Conservation (phyloP, 768 basidiomycete species). For the Strobilomyces confusus region DNA sequence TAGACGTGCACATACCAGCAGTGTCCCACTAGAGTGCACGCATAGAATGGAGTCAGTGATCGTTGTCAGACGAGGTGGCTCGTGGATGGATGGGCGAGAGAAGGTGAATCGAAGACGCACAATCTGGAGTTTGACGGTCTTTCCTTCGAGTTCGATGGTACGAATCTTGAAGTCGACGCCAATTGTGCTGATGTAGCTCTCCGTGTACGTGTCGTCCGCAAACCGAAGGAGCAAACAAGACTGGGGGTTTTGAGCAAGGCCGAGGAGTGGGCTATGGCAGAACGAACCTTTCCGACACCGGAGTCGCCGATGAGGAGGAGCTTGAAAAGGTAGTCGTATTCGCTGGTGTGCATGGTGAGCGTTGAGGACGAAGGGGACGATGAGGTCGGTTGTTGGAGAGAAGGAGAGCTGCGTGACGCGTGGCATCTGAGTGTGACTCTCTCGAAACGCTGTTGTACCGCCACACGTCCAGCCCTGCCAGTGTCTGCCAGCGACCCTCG, state of each 20-base stretch:
- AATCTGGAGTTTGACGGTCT: constrained; percentile 98
- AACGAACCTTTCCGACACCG: constrained; percentile 85
- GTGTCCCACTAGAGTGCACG: constrained; percentile 77
- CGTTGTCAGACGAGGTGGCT: not conserved
- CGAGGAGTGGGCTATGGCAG: constrained; percentile 13
- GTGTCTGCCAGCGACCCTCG: not conserved
- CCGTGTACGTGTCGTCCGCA: constrained; percentile 96
- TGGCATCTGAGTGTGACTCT: constrained; percentile 32
- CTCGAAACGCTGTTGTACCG: constrained; percentile 20
- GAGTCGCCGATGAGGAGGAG: constrained; percentile 93
- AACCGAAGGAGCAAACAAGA: constrained; percentile 91
- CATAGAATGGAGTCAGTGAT: constrained; percentile 16
- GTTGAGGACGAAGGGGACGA: constrained; percentile 20
- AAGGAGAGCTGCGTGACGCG: constrained; percentile 30
- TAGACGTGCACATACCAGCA: constrained; percentile 56
- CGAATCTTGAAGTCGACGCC: constrained; percentile 99
- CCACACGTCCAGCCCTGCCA: constrained; percentile 14
- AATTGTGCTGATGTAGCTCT: constrained; percentile 96
- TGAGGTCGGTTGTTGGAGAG: constrained; percentile 31
- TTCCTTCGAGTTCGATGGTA: constrained; percentile 97
- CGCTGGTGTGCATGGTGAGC: constrained; percentile 78
- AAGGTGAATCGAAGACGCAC: constrained; percentile 46
- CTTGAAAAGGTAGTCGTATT: constrained; percentile 96
- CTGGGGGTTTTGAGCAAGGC: constrained; percentile 41
- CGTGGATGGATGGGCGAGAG: constrained; percentile 3